Evolutionary conservation across 1,284 basidiomycete genomes (phyloP), one percentile per base, ranked within the genome.

Genomic region (Inonotus obliquus): DNA sequence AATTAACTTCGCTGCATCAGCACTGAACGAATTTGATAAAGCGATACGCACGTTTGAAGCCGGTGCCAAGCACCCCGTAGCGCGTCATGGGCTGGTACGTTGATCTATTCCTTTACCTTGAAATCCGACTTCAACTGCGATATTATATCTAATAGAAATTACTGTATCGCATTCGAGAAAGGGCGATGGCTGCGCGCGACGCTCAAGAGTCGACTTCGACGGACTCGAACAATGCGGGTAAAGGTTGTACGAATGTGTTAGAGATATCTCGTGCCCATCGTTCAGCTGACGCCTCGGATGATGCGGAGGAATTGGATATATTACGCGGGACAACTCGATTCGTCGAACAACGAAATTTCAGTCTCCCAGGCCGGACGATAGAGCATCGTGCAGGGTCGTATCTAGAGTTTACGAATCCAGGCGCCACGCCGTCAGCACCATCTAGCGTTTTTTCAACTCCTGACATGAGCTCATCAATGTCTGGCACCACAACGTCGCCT

Each of bases 71-170:
- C 61, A 65, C n/a, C 63, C 66, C 17, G 64, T 69, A 4, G 66
- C 67, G 10, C 63, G 62, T 0, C 56, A 62, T 35, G 67, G 65
- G 14, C 54, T 72, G 58, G 70, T 72, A 57, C 25, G 70, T 54
- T 11, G 25, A 29, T 23, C 19, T 17, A 17, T 6, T 35, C 19
- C 32, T 11, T 14, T 32, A 9, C 10, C 29, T 35, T 14, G 17
- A 21, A 2, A 44, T 44, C 4, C 25, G 11, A 17, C 27, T n/a
- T 23, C 17, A 52, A 17, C n/a, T 0, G 32, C 27, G 11, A 10
- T 23, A 2, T 25, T 35, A 11, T 17, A 32, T 35, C 23, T 4
- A 11, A n/a, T 19, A 52, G 51, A 52, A 1, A 23, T 27, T 52
- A 13, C 19, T 52, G 29, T 52, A 52, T 35, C 51, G 51, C 17